A percentile compares a stretch with the other conserved stretches of the same genome.
Evolutionary conservation across 768 basidiomycete genomes (phyloP).

Genomic region (Mycena galericulata): DNA sequence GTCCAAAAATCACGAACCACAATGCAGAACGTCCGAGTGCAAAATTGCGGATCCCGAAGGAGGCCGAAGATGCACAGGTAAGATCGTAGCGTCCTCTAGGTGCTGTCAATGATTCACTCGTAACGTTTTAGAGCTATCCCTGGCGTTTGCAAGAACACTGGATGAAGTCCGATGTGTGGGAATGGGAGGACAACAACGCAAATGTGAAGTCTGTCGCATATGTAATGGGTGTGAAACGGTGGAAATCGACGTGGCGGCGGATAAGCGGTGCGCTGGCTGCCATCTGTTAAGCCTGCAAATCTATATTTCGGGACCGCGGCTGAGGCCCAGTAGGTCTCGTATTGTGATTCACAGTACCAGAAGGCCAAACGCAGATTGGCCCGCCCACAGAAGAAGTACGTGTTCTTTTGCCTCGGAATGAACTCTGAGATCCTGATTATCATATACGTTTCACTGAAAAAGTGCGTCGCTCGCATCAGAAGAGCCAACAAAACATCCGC

Average conservation of each 20-base stretch:
- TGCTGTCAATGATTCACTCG: background rate
- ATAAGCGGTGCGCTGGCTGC: conserved; percentile 10
- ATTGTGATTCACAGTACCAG: too few relatives aligned
- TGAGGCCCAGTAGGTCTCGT: too few relatives aligned
- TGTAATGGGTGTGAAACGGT: conserved; percentile 2
- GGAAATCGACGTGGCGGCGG: conserved; percentile 3
- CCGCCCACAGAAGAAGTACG: too few relatives aligned
- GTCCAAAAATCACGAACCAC: background rate
- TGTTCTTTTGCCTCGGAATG: too few relatives aligned
- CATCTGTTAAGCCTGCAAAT: background rate
- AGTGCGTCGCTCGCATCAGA: too few relatives aligned
- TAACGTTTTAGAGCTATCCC: background rate
- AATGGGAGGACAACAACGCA: conserved; percentile 1
- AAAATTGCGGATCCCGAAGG: background rate
- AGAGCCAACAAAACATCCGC: too few relatives aligned
- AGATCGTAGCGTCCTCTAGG: too few relatives aligned
- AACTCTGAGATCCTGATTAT: too few relatives aligned
- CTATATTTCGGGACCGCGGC: too few relatives aligned
- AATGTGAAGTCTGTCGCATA: background rate
- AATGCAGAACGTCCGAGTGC: background rate
- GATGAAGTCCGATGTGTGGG: conserved; percentile 14
- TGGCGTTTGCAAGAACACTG: conserved; percentile 11
- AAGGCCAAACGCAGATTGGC: too few relatives aligned
- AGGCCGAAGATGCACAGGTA: conserved; percentile 7
- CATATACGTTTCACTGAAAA: too few relatives aligned